Evolutionary conservation across 2,329 filamentous ascomycete genomes (phyloP).

Genomic region (Fusarium sp.): DNA sequence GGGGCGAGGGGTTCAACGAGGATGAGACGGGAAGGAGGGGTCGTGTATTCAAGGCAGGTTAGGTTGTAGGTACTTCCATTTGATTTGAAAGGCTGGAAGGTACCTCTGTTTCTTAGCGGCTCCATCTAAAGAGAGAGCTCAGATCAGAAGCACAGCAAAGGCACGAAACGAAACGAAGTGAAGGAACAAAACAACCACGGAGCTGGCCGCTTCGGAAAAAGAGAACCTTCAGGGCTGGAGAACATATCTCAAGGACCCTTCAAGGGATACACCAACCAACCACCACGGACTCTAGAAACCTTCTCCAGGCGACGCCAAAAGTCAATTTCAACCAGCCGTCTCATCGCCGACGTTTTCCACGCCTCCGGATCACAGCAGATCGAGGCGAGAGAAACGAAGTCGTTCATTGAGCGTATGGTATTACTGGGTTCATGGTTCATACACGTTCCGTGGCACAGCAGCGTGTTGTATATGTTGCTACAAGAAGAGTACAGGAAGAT

Average conservation of each 20-base stretch:
- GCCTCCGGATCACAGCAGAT: neutral
- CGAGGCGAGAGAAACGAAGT: neutral
- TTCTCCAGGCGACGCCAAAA: conserved; percentile 22
- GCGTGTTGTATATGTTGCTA: neutral
- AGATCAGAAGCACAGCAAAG: conserved; percentile 14
- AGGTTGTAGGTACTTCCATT: neutral
- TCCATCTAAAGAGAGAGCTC: conserved; percentile 3
- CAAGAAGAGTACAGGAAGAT: neutral
- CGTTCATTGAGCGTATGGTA: neutral
- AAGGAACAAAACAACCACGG: neutral
- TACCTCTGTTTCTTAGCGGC: neutral
- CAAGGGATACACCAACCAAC: conserved; percentile 12
- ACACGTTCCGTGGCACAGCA: neutral
- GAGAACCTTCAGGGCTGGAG: neutral
- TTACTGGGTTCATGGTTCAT: neutral
- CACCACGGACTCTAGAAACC: conserved; percentile 18
- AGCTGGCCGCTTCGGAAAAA: conserved; percentile 15
- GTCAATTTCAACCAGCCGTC: conserved; percentile 34
- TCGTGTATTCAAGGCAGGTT: neutral
- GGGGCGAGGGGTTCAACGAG: conserved; percentile 11
- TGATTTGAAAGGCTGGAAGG: neutral
- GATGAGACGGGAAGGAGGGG: conserved; percentile 3
- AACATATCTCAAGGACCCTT: conserved; percentile 4
- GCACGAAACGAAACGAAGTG: neutral
- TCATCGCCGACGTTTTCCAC: conserved; percentile 9